Conservation (phyloP, 75 land plant genomes). For the Chamaecyparis obtusa region DNA sequence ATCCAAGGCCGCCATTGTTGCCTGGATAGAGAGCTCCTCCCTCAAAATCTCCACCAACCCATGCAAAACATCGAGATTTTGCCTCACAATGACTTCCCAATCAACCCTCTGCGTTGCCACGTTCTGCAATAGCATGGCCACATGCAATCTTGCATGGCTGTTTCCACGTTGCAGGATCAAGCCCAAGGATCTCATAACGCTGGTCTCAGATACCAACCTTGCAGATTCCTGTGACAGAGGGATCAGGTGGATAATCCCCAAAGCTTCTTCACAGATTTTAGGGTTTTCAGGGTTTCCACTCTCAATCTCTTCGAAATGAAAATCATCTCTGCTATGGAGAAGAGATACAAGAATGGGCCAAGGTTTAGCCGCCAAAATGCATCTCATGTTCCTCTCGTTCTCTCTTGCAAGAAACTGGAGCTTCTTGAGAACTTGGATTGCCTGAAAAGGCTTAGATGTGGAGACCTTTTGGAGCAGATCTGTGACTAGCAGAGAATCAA, state of each 20-base stretch:
- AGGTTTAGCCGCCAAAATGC: conserved; percentile 40
- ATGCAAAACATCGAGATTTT: conserved; percentile 30
- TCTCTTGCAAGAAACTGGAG: conserved; percentile 40
- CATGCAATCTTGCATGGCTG: conserved; percentile 29
- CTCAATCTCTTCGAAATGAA: background rate
- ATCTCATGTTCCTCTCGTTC: conserved; percentile 46
- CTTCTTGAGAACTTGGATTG: conserved; percentile 16
- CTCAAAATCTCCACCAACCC: conserved; percentile 26
- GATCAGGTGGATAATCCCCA: background rate
- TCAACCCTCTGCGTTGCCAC: background rate
- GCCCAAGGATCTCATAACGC: conserved; percentile 12
- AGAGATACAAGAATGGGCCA: conserved; percentile 15
- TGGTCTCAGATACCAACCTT: conserved; percentile 7
- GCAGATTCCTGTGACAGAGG: conserved; percentile 10
- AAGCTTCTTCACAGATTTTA: background rate
- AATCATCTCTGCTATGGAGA: background rate
- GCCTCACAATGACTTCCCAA: conserved; percentile 16
- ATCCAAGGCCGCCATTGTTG: conserved; percentile 29
- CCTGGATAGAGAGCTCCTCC: conserved; percentile 28
- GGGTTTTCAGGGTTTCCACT: background rate
- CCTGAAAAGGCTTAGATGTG: background rate
- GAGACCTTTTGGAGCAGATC: conserved; percentile 7
- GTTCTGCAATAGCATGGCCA: conserved; percentile 19
- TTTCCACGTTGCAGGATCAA: conserved; percentile 32
- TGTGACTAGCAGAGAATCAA: background rate